Evolutionary conservation across 1,284 basidiomycete genomes (phyloP).

Genomic region (Cutaneotrichosporon sp.): DNA sequence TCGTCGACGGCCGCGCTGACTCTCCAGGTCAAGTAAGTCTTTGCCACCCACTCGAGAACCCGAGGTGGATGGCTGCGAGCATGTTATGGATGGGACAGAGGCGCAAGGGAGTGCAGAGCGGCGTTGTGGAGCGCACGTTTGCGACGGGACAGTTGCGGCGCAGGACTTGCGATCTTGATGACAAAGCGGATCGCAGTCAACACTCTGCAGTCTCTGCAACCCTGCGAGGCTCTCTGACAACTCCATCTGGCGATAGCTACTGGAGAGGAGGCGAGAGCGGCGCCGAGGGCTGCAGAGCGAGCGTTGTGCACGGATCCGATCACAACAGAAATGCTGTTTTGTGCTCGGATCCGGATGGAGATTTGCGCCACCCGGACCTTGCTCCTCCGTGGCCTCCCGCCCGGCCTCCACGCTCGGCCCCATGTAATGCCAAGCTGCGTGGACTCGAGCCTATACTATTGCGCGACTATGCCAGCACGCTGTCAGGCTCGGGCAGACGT

Average conservation of each 20-base stretch:
- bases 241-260: not conserved
- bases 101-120: slow-evolving; percentile 17
- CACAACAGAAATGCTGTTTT: not conserved
- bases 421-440: not conserved
- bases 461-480: not conserved
- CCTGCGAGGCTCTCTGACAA: not conserved
- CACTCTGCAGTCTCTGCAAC: not conserved
- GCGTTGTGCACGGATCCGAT: not conserved
- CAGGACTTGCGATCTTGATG: not conserved
- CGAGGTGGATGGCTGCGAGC: slow-evolving; percentile 1
- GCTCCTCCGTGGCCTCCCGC: not conserved
- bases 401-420: not conserved
- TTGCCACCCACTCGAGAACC: not conserved
- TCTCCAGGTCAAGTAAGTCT: slow-evolving; percentile 46
- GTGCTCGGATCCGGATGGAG: not conserved
- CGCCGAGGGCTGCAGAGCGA: not conserved
- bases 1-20: slow-evolving; percentile 27
- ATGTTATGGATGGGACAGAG: not conserved
- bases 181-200: not conserved
- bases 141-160: not conserved
- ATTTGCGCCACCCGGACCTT: not conserved
- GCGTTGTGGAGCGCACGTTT: not conserved
- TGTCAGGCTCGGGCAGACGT: not conserved
- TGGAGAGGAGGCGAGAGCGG: not conserved
- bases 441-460: not conserved